Conservation (phyloP, 768 basidiomycete genomes). For the Termitomyces sp. region DNA sequence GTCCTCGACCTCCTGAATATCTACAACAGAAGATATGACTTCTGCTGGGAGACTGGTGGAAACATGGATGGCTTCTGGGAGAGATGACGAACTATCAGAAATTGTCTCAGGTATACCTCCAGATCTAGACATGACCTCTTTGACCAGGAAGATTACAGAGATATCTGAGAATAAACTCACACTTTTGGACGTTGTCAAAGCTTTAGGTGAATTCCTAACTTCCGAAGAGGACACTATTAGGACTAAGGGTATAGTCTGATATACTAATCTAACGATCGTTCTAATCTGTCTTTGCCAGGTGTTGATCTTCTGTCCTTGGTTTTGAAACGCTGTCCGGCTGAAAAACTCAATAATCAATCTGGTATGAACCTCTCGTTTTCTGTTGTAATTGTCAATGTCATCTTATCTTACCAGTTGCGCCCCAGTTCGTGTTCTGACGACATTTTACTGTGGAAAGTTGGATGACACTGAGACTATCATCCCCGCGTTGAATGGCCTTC, state of each 20-base stretch:
- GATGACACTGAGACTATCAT: slow-evolving; percentile 83
- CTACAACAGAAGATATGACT: slow-evolving; percentile 23
- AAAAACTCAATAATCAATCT: slow-evolving; percentile 72
- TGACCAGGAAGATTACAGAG: slow-evolving; percentile 23
- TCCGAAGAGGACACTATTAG: slow-evolving; percentile 77
- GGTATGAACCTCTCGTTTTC: slow-evolving; percentile 43
- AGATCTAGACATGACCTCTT: slow-evolving; percentile 3
- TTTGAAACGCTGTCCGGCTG: slow-evolving; percentile 52
- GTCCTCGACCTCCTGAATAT: background rate
- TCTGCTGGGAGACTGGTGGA: slow-evolving; percentile 46
- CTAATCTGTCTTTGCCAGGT: slow-evolving; percentile 41
- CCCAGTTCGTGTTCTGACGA: slow-evolving; percentile 73
- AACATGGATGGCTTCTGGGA: slow-evolving; percentile 67
- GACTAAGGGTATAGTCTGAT: slow-evolving; percentile 59
- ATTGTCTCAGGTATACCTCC: slow-evolving; percentile 51
- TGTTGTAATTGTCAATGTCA: background rate
- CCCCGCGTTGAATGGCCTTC: slow-evolving; percentile 74
- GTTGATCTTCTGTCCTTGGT: slow-evolving; percentile 78
- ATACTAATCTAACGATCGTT: background rate
- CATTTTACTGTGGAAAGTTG: slow-evolving; percentile 83
- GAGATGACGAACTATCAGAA: slow-evolving; percentile 54
- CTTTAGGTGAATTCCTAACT: slow-evolving; percentile 83
- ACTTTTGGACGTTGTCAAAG: slow-evolving; percentile 77
- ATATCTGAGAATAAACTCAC: slow-evolving; percentile 50
- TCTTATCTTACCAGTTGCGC: slow-evolving; percentile 9